Conservation (phyloP, 1,284 basidiomycete species). For the Cutaneotrichosporon dermatis region DNA sequence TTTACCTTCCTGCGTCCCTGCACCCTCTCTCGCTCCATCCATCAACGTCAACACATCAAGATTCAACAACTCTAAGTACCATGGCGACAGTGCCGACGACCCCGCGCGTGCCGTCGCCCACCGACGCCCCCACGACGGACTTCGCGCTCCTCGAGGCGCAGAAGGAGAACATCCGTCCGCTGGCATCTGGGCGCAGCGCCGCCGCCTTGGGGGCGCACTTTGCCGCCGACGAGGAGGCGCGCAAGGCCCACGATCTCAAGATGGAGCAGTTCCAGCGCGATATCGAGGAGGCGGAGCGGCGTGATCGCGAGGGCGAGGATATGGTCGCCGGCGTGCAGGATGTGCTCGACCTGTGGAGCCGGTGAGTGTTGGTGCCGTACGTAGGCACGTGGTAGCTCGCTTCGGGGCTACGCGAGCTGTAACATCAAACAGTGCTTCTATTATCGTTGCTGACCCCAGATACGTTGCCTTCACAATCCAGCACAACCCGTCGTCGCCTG, state of each 20-base stretch:
- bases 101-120: slow-evolving; percentile 2
- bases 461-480: slow-evolving; percentile 50
- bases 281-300: slow-evolving; percentile 47
- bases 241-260: slow-evolving; percentile 48
- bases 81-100: not conserved
- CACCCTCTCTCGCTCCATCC: not conserved
- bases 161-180: slow-evolving; percentile 60
- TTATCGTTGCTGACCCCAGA: slow-evolving; percentile 18
- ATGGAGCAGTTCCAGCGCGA: slow-evolving; percentile 46
- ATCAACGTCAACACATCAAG: not conserved
- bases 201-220: slow-evolving; percentile 54
- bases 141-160: slow-evolving; percentile 53
- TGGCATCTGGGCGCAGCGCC: slow-evolving; percentile 55
- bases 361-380: slow-evolving; percentile 30
- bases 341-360: slow-evolving; percentile 51
- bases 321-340: slow-evolving; percentile 48
- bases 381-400: no score
- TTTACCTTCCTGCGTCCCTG: not conserved
- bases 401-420: no score
- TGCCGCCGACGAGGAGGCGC: slow-evolving; percentile 47
- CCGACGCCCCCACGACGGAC: slow-evolving; percentile 46
- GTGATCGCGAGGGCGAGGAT: slow-evolving; percentile 57
- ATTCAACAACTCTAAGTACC: not conserved
- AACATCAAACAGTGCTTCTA: no score
- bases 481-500: slow-evolving; percentile 59